Evolutionary conservation across 495 filamentous ascomycete species (phyloP), one percentile per base, ranked within the genome.

Genomic region (Aspergillus sclerotiicarbonarius): DNA sequence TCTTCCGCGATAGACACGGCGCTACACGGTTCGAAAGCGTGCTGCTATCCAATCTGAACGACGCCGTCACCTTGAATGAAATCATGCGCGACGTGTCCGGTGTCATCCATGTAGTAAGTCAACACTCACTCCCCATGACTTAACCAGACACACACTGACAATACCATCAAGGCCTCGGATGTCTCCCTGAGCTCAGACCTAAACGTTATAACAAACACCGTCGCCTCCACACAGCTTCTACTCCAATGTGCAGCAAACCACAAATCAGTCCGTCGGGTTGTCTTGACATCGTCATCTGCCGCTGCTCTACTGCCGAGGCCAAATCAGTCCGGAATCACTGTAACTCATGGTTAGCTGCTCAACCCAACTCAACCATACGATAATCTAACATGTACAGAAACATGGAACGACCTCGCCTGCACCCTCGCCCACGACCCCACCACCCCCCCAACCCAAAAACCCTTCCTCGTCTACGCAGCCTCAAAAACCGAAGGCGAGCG

Each of bases 401-500:
- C 54, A 3, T 87, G 76, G 75, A 84, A 87, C 61, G 72, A 80
- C 0, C 67, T 62, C 6, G 67, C 67, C 2, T 58, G 82, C 41
- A 57, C 76, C 37, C 54, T 54, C 6, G 82, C 77, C 0, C 84
- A 74, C 73, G 51, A 65, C 44, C 35, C 53, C 13, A 29, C 48
- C 15, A 51, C 54, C 6, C 58, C 62, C 0, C 18, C n/a, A 0
- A 21, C 39, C 6, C 20, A 19, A 3, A 70, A 63, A 20, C 65
- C 72, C 5, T 62, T 76, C n/a, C 69, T 65, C 0, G 75, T 83
- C 2, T 85, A 89, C 57, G 62, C 65, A 0, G 82, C 82, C 0
- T 80, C 77, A 57, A 87, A 89, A 61, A 77, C 74, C 1, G 72
- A 76, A 32, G 78, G 73, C 0, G 84, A 88, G 66, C 74, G 68